Evolutionary conservation across 1,139 yeast species (phyloP), one percentile per base, ranked within the genome.

Genomic region (Kodamaea sp.): DNA sequence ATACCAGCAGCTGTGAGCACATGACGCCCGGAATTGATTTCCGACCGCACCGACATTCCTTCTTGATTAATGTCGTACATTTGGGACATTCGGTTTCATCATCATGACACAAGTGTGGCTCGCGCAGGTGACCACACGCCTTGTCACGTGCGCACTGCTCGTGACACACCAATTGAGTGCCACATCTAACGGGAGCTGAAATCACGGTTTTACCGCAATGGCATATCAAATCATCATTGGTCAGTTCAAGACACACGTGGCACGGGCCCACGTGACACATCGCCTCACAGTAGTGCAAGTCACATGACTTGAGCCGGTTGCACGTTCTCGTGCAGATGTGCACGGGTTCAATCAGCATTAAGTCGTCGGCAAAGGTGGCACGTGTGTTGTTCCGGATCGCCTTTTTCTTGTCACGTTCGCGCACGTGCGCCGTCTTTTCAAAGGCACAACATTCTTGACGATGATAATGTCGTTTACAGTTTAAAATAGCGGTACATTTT

Each of bases 161-260:
- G 25, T 67, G 70, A 63, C 97, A 89, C 6, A 92, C 84, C 25
- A 80, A 58, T 35, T 64, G 69, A 0, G 92, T 79, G 8, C 97
- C 97, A 64, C 97, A 89, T 48, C 96, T 70, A 8, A 88, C 89
- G 0, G 97, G 97, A 0, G 96, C 96, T 37, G 75, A 75, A 7
- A 88, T 67, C 3, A 83, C 71, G 0, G 97, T 89, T 43, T 75
- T 72, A 1, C 97, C 96, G 67, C 97, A 89, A 40, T 84, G 75
- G 56, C 97, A 89, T 2, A 81, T 73, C 50, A 87, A 66, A 56
- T 89, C 97, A 25, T 86, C 92, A 37, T 81, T 79, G 8, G 88
- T 75, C 5, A 95, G 84, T 52, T 88, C 96, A 37, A 86, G 60
- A 57, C 97, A 89, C 7, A 90, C 84, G 2, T 81, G 80, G 62